These are phyloP conservation scores for Amanita inopinata DNA, from an alignment of 768 basidiomycete genomes.

Conservation along the genomic window DNA sequence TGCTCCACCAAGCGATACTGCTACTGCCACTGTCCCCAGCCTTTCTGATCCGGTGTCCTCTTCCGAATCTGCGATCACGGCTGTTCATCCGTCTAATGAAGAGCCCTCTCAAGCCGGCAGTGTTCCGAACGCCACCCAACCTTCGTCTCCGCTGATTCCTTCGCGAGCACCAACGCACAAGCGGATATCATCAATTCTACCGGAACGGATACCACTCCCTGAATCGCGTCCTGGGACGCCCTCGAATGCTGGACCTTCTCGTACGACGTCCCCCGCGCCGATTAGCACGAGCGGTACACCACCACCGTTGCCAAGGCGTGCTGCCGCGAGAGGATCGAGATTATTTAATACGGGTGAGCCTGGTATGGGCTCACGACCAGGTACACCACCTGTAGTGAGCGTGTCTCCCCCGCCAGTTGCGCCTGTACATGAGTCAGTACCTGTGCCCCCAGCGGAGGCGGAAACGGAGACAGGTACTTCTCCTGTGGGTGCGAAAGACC, in stretches of 20 bases:
- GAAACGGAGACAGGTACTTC: background rate
- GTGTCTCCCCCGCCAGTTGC: background rate
- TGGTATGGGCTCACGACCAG: conserved; percentile 4
- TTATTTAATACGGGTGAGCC: conserved; percentile 1
- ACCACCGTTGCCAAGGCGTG: conserved; percentile 8
- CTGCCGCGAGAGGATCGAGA: conserved; percentile 5
- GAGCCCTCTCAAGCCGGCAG: background rate
- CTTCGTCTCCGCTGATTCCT: conserved; percentile 2
- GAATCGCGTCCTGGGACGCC: conserved; percentile 8
- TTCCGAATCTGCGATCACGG: background rate
- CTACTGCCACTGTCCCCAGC: conserved; percentile 2
- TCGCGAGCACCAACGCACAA: conserved; percentile 3
- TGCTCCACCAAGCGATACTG: background rate
- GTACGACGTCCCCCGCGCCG: conserved; percentile 7
- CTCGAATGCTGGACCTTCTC: conserved; percentile 3
- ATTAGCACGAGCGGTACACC: background rate
- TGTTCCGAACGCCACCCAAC: background rate
- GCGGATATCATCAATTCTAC: conserved; percentile 1
- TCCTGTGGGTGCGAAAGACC: no score
- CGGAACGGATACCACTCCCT: conserved; percentile 7
- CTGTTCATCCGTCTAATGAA: background rate
- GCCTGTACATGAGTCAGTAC: background rate
- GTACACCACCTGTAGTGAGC: background rate
- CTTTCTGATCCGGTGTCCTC: background rate
- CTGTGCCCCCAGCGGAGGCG: background rate